These are phyloP conservation scores for Aspergillus sp. DNA, from an alignment of 2,329 filamentous ascomycete species.

Conservation along the genomic window DNA sequence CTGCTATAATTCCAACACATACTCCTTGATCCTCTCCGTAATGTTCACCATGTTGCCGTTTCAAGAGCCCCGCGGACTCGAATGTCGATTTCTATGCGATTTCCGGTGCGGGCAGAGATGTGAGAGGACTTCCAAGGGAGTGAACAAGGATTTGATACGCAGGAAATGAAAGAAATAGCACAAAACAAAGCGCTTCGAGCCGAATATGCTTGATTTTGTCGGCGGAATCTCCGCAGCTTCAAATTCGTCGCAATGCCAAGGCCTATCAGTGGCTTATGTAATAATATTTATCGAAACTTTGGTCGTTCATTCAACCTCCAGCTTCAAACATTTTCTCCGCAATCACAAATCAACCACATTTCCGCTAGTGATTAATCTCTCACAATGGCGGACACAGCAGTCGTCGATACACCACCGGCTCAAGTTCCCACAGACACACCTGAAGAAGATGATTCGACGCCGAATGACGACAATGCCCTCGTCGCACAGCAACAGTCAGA, in stretches of 20 bases:
- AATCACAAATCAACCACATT: neutral
- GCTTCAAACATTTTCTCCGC: slow-evolving; percentile 3
- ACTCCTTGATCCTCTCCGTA: slow-evolving; percentile 99
- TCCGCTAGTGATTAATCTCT: neutral
- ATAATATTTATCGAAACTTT: slow-evolving; percentile 18
- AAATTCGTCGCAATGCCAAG: slow-evolving; percentile 30
- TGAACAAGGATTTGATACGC: neutral
- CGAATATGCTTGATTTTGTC: slow-evolving; percentile 9
- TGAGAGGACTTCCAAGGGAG: neutral
- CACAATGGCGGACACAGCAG: slow-evolving; percentile 36
- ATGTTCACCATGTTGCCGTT: slow-evolving; percentile 87
- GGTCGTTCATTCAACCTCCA: slow-evolving; percentile 11
- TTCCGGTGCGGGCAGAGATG: neutral
- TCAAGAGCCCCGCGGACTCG: slow-evolving; percentile 31
- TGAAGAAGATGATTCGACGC: neutral
- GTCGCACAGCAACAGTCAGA: slow-evolving; percentile 18
- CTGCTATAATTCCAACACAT: slow-evolving; percentile 26
- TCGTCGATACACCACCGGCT: slow-evolving; percentile 35
- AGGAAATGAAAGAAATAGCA: neutral
- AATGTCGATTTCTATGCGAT: slow-evolving; percentile 6
- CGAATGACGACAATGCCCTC: slow-evolving; percentile 13
- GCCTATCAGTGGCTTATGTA: slow-evolving; percentile 19
- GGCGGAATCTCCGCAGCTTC: slow-evolving; percentile 18
- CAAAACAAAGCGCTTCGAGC: neutral
- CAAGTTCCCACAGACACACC: slow-evolving; percentile 48